Conservation (phyloP, 2,329 filamentous ascomycete species). For the Onygenales sp. region DNA sequence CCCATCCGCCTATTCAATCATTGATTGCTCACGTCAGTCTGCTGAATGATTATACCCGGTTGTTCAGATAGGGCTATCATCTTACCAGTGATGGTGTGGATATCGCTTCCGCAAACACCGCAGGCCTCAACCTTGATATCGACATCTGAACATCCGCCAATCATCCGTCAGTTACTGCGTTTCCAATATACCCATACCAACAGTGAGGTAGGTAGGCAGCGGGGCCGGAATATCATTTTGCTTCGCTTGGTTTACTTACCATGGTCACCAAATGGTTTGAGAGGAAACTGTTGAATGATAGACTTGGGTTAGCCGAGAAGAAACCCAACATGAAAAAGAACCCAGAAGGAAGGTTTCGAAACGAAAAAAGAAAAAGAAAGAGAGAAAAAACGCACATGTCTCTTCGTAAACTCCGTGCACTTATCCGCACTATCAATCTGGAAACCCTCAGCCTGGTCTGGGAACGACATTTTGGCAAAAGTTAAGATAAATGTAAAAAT, state of each 20-base stretch:
- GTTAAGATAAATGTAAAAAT: no score
- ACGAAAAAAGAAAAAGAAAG: not conserved
- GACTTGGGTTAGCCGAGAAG: no score
- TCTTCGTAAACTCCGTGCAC: slow-evolving; percentile 49
- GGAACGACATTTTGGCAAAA: slow-evolving; percentile 30
- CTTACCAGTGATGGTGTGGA: slow-evolving; percentile 49
- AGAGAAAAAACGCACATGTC: slow-evolving; percentile 34
- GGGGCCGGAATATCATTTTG: no score
- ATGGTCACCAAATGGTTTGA: slow-evolving; percentile 78
- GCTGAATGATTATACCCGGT: no score
- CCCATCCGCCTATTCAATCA: slow-evolving; percentile 41
- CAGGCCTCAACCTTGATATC: slow-evolving; percentile 80
- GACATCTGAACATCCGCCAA: slow-evolving; percentile 41
- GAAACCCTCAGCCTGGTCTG: slow-evolving; percentile 37
- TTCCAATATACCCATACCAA: no score
- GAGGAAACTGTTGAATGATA: slow-evolving; percentile 49
- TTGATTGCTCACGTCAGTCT: no score
- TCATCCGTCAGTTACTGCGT: no score
- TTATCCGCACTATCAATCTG: slow-evolving; percentile 57
- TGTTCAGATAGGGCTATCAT: no score
- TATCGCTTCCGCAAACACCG: slow-evolving; percentile 64
- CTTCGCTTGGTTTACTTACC: slow-evolving; percentile 16
- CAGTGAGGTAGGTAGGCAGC: no score
- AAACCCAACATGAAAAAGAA: not conserved
- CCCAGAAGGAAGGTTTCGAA: not conserved